Percentiles rank a stretch among this genome's conserved stretches.
These are phyloP conservation scores for Metschnikowia lunata DNA, from an alignment of 805 yeast genomes.

Conservation along the genomic window DNA sequence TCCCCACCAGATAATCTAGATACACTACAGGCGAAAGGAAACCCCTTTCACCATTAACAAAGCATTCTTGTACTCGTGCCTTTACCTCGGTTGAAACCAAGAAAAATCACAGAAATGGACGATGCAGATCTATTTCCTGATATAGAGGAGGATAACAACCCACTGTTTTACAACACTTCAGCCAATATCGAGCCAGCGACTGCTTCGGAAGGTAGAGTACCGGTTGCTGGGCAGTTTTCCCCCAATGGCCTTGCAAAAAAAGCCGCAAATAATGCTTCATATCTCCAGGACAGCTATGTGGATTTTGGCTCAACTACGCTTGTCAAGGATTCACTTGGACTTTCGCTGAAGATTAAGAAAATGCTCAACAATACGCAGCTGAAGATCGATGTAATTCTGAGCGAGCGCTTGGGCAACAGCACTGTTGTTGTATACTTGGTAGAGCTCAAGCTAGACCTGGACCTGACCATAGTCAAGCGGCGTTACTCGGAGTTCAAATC, in stretches of 20 bases:
- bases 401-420: conserved; percentile 34
- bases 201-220: neutral
- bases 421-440: conserved; percentile 38
- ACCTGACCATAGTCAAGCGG: conserved; percentile 34
- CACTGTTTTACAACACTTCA: conserved; percentile 36
- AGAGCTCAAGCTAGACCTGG: conserved; percentile 17
- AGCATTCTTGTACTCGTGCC: too few species aligned
- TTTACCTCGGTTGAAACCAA: too few species aligned
- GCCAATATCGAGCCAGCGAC: conserved; percentile 18
- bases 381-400: conserved; percentile 28
- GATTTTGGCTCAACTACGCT: conserved; percentile 14
- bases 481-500: conserved; percentile 43
- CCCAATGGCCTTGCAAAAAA: neutral
- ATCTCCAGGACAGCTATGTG: conserved; percentile 14
- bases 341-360: conserved; percentile 22
- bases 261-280: neutral
- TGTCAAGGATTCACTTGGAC: conserved; percentile 17
- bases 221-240: neutral
- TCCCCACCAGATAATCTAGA: too few species aligned
- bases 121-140: conserved; percentile 28
- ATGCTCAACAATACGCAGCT: conserved; percentile 26
- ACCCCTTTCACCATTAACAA: too few species aligned
- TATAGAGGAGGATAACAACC: conserved; percentile 44
- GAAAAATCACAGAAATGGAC: conserved; percentile 7
- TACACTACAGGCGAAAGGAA: neutral